Evolutionary conservation across 371 early-diverging fungal species (phyloP), one percentile per base, ranked within the genome.

Genomic region (Zychaea mexicana): DNA sequence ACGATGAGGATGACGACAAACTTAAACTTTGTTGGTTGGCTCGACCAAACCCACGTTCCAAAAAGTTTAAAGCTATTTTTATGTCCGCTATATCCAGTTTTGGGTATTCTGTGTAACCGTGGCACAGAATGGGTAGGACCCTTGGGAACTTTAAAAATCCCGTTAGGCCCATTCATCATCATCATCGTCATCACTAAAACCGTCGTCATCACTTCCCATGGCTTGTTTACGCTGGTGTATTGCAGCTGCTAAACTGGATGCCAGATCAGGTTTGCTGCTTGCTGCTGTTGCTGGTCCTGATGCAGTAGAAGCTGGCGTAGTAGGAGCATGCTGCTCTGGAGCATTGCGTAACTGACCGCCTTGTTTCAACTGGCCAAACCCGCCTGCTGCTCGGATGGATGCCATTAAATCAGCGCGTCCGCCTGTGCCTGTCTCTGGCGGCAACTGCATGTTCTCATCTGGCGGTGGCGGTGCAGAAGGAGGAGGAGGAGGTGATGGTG

Each of bases 311-410:
- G 49, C 49, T 22, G 24, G 19, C 17, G 17, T 22, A 3, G 55
- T 4, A 33, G 19, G 21, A 54, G 55, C 19, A n/a, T 3, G 7
- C 17, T 54, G 30, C 4, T 38, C 47, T 15, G 69, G 65, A n/a
- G 78, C 52, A 12, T 47, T 56, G 15, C 66, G 66, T 7, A 78
- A 53, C 52, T 67, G 68, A 24, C 78, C 78, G 3, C 67, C 64
- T 32, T 69, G 66, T 47, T 77, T 77, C 2, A 80, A 57, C 21
- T 60, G 61, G 19, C 77, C 77, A 66, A 80, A 73, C 19, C 80
- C 80, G 46, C 80, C 80, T 3, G 80, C 64, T 27, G 69, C 69
- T 45, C 80, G 71, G 38, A 79, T 79, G 2, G 80, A 79, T 13
- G 74, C 80, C 75, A 79, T 67, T 22, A 79, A 57, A 47, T 74